These are phyloP conservation scores for Tolypocladium tropicale DNA, from an alignment of 2,329 filamentous ascomycete genomes.

Conservation along the genomic window DNA sequence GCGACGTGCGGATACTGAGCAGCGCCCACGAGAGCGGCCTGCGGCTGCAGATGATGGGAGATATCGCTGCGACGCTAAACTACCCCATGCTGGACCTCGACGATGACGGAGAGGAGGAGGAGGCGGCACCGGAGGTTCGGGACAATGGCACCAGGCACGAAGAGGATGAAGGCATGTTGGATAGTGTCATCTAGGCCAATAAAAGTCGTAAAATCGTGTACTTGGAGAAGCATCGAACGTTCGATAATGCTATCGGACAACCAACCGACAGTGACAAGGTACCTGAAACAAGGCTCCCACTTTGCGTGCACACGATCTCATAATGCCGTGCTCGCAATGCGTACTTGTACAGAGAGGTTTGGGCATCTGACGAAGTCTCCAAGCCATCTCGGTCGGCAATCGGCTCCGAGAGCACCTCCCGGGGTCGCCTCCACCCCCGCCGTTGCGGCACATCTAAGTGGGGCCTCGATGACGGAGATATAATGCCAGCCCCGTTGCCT, in stretches of 20 bases:
- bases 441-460: not conserved
- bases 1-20: slow-evolving; percentile 81
- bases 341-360: too few relatives aligned
- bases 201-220: not conserved
- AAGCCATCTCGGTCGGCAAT: not conserved
- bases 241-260: too few relatives aligned
- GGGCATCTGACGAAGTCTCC: too few relatives aligned
- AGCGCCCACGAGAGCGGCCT: slow-evolving; percentile 90
- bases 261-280: not conserved
- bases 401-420: not conserved
- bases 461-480: not conserved
- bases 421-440: not conserved
- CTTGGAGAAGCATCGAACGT: not conserved
- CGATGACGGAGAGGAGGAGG: slow-evolving; percentile 47
- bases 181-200: slow-evolving; percentile 21
- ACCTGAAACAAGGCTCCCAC: too few relatives aligned
- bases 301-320: not conserved
- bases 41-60: slow-evolving; percentile 71
- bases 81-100: slow-evolving; percentile 79
- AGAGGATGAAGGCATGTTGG: slow-evolving; percentile 18
- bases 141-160: slow-evolving; percentile 11
- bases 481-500: not conserved
- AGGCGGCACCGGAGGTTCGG: slow-evolving; percentile 1
- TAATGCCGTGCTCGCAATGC: too few relatives aligned
- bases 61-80: slow-evolving; percentile 82